Evolutionary conservation across 352 stramenopile genomes (phyloP).

Genomic region (Phytophthora sansomeana): DNA sequence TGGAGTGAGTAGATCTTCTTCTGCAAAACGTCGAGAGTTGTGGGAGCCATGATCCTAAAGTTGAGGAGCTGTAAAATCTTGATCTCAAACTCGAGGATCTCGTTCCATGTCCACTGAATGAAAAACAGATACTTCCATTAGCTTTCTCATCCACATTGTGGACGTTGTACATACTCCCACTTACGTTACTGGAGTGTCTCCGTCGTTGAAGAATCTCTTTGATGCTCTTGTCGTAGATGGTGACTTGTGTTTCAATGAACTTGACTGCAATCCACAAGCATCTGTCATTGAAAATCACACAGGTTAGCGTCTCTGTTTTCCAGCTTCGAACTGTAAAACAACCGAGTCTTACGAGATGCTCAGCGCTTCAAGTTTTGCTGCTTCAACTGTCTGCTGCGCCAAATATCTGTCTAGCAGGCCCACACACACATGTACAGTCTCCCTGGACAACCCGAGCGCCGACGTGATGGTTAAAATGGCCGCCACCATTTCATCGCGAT

Average conservation of each 20-base stretch:
- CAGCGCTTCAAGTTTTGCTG: constrained; percentile 53
- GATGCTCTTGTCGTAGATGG: constrained; percentile 63
- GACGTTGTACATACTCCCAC: constrained; percentile 2
- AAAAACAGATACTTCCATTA: constrained; percentile 10
- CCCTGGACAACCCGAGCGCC: constrained; percentile 59
- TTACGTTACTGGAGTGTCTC: constrained; percentile 68
- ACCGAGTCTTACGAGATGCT: constrained; percentile 61
- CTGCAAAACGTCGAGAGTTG: constrained; percentile 55
- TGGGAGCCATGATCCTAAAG: constrained; percentile 66
- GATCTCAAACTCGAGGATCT: constrained; percentile 63
- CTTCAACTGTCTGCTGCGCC: constrained; percentile 24
- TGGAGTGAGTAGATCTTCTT: constrained; percentile 45
- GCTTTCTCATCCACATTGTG: neutral
- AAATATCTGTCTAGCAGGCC: constrained; percentile 67
- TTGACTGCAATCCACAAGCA: constrained; percentile 82
- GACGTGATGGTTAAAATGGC: constrained; percentile 73
- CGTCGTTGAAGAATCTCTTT: constrained; percentile 70
- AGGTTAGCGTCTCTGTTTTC: neutral
- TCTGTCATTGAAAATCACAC: constrained; percentile 24
- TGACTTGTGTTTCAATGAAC: constrained; percentile 70
- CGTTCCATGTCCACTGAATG: constrained; percentile 67
- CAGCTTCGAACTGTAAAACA: neutral
- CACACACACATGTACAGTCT: constrained; percentile 71
- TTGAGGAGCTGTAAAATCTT: constrained; percentile 51
- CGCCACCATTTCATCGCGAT: constrained; percentile 73